A percentile compares a stretch with the other conserved stretches of the same genome.
These are phyloP conservation scores for Ogataea pilisensis DNA, from an alignment of 805 yeast species.

Conservation along the genomic window DNA sequence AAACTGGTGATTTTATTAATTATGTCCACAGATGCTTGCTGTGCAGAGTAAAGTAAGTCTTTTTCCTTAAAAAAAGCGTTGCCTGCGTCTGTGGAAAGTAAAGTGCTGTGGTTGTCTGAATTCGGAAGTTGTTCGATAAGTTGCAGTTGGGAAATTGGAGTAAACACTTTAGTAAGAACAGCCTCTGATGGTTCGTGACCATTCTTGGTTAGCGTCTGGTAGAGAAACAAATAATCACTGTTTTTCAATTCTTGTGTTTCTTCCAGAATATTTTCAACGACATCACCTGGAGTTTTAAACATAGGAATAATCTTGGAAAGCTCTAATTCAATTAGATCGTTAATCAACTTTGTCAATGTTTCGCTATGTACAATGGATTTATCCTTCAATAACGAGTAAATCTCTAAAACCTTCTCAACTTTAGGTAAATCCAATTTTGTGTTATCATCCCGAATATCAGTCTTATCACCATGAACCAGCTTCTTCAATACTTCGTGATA, in stretches of 20 bases:
- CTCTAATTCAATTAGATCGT: constrained; percentile 17
- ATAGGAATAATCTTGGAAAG: constrained; percentile 14
- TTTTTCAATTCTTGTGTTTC: constrained; percentile 10
- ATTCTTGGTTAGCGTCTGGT: constrained; percentile 8
- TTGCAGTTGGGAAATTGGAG: constrained; percentile 22
- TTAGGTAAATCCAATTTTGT: constrained; percentile 11
- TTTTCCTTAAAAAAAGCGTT: neutral
- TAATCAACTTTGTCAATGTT: constrained; percentile 10
- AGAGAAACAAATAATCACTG: constrained; percentile 20
- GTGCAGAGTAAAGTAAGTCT: neutral
- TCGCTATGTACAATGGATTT: constrained; percentile 10
- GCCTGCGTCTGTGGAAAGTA: neutral
- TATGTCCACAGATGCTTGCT: constrained; percentile 3
- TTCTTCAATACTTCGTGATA: constrained; percentile 17
- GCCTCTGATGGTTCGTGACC: neutral
- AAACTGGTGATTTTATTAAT: constrained; percentile 14
- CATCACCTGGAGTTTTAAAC: constrained; percentile 10
- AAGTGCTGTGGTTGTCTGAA: neutral
- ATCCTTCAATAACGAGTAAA: constrained; percentile 12
- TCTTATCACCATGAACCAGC: constrained; percentile 20
- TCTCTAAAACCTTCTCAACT: constrained; percentile 10
- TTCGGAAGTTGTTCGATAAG: neutral
- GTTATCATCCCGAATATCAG: constrained; percentile 20
- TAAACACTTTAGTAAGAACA: constrained; percentile 2
- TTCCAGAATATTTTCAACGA: constrained; percentile 8